Conservation (phyloP, 23 red algal genomes). For the Gracilaria domingensis region DNA sequence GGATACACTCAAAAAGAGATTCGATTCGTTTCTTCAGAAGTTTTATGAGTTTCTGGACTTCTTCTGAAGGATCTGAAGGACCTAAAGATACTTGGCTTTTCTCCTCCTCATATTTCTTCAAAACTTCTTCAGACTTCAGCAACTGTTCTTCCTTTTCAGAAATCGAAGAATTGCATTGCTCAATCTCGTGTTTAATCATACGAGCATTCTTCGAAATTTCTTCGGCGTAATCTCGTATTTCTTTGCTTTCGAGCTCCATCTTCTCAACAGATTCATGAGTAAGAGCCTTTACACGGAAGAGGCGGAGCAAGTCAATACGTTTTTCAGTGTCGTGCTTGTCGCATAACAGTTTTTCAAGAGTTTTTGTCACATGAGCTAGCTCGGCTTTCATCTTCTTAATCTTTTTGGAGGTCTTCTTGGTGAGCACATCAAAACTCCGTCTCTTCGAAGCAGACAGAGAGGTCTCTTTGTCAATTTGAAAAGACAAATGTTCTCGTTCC, state of each 20-base stretch:
- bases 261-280: slow-evolving; percentile 25
- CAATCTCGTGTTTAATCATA: slow-evolving; percentile 29
- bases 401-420: slow-evolving; percentile 30
- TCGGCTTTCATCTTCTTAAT: slow-evolving; percentile 22
- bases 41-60: slow-evolving; percentile 12
- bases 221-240: neutral
- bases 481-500: slow-evolving; percentile 29
- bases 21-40: slow-evolving; percentile 20
- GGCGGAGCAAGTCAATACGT: slow-evolving; percentile 27
- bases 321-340: slow-evolving; percentile 39
- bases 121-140: slow-evolving; percentile 12
- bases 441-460: slow-evolving; percentile 3
- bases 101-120: slow-evolving; percentile 22
- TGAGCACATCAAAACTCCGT: slow-evolving; percentile 28
- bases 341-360: slow-evolving; percentile 20
- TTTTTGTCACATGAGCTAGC: slow-evolving; percentile 10
- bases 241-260: slow-evolving; percentile 17
- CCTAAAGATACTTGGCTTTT: neutral
- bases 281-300: slow-evolving; percentile 35
- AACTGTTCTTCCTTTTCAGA: slow-evolving; percentile 26
- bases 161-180: slow-evolving; percentile 14
- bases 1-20: slow-evolving; percentile 31
- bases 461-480: slow-evolving; percentile 15
- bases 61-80: slow-evolving; percentile 8
- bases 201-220: slow-evolving; percentile 16